Base-by-base conservation (phyloP, 768 basidiomycete genomes). In the Cystobasidium onofrii region DNA sequence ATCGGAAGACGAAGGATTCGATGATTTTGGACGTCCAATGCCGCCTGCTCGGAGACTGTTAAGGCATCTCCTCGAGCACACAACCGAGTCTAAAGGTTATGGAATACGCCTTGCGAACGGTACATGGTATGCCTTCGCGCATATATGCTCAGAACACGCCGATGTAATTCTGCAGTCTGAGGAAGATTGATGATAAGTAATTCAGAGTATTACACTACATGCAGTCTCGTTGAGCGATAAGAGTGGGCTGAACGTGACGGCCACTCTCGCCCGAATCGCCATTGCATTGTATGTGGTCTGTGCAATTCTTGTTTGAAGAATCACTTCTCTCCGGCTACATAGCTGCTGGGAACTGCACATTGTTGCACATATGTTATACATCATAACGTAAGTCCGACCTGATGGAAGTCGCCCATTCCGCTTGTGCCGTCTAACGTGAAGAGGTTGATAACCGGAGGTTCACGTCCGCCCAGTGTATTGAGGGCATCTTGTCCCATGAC, bases 401-500 rank as follows among this genome's bases (percentile, higher is more conserved):
- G 52, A 55, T 57, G 54, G 54, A 71, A 71, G 29, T 71, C 69
- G 29, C 69, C 69, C 23, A 55, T 55, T 1, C 69, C 69, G 27
- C 31, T 71, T 23, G n/a, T 31, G 10, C 74, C 74, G 44, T 75
- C 74, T 12, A 39, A 71, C 1, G 52, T 54, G 60, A 72, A 75
- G 23, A 75, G 44, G 81, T 99, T 99, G 64, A 90, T 89, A 76
- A 96, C 89, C 2, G 95, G 95, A 31, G 90, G 87, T 78, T 98
- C 96, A 64, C 92, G 88, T 71, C 89, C 91, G 70, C 89, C 90
- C 44, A 98, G 84, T 0, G 91, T 87, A 80, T 96, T 93, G 46
- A 99, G 84, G 64, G 97, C 89, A 80, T 99, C 96, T 81, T 98
- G 96, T 0, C 88, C 94, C 17, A 98, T 83, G 82, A 98, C 86